These are phyloP conservation scores for Isatis tinctoria DNA, from an alignment of 345 rosid species.

Conservation along the genomic window DNA sequence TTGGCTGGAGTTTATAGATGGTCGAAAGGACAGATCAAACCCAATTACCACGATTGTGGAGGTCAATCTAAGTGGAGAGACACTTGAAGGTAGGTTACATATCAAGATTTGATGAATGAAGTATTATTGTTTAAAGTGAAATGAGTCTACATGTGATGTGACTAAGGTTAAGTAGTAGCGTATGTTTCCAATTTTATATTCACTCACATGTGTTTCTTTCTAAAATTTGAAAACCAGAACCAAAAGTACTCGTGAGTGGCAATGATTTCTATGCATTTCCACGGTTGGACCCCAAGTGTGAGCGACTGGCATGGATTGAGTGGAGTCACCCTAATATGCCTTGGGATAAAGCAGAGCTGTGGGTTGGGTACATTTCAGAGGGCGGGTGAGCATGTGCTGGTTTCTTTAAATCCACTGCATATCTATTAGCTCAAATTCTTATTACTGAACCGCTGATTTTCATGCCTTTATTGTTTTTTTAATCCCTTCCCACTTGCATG, in stretches of 20 bases:
- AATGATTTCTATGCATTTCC: constrained; percentile 97
- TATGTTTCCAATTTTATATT: too few species aligned
- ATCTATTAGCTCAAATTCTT: background rate
- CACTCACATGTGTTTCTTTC: background rate
- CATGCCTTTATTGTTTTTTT: background rate
- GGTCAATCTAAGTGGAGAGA: constrained; percentile 40
- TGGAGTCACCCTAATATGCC: constrained; percentile 97
- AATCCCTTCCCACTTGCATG: background rate
- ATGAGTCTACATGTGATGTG: background rate
- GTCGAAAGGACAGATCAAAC: constrained; percentile 50
- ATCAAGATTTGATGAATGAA: background rate
- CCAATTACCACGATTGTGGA: constrained; percentile 58
- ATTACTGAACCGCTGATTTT: background rate
- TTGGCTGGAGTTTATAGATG: constrained; percentile 45
- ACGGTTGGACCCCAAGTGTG: constrained; percentile 66
- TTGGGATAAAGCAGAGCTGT: constrained; percentile 91
- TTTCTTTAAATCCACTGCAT: background rate
- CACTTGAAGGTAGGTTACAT: constrained; percentile 48
- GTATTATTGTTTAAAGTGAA: background rate
- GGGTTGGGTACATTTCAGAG: constrained; percentile 88
- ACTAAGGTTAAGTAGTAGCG: too few species aligned
- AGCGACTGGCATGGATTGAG: constrained; percentile 82
- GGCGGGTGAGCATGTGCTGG: constrained; percentile 48
- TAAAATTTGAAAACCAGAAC: constrained; percentile 44
- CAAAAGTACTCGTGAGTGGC: constrained; percentile 63